Evolutionary conservation across 495 filamentous ascomycete species (phyloP), one percentile per base, ranked within the genome.

Genomic region (Tuber brumale): DNA sequence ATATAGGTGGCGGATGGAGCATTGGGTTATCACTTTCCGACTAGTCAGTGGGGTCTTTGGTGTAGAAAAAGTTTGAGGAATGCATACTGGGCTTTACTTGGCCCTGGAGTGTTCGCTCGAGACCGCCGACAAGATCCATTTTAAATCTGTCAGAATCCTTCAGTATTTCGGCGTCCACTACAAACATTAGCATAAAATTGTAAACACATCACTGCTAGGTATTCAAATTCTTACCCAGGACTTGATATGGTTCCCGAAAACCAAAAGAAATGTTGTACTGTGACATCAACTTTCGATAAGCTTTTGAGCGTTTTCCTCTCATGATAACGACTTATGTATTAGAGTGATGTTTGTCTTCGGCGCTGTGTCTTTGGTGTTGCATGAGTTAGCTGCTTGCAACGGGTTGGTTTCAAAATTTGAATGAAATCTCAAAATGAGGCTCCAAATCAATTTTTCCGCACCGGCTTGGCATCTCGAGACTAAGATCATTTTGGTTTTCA

Each of bases 261-360:
- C 91, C 91, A 79, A 94, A 96, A 70, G 87, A 89, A 76, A 93
- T 86, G 81, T 89, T 89, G 89, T 94, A 98, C 82, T 94, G 90
- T 80, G 92, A 89, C 94, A 99, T 97, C 75, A 97, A 88, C 90
- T 97, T 97, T 82, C 93, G 91, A 85, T 98, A 99, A 83, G 94
- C 92, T 86, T 97, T 99, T 10, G 92, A 91, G 77, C 95, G 90
- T 84, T 97, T 97, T 75, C 93, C 94, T 82, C 92, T 89, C 93
- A 97, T 97, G 8, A 21, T 71, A 70, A 46, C 61, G 72, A 69
- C 51, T 23, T 44, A 70, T 27, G 46, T 72, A 5, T 39, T 75
- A 51, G 61, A 35, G 16, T 14, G n/a, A 31, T 41, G 66, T 31
- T n/a, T 75, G 66, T 23, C 31, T 44, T 75, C 14, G 57, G 14